Conservation (phyloP, 768 basidiomycete genomes). For the Mycena haematopus region DNA sequence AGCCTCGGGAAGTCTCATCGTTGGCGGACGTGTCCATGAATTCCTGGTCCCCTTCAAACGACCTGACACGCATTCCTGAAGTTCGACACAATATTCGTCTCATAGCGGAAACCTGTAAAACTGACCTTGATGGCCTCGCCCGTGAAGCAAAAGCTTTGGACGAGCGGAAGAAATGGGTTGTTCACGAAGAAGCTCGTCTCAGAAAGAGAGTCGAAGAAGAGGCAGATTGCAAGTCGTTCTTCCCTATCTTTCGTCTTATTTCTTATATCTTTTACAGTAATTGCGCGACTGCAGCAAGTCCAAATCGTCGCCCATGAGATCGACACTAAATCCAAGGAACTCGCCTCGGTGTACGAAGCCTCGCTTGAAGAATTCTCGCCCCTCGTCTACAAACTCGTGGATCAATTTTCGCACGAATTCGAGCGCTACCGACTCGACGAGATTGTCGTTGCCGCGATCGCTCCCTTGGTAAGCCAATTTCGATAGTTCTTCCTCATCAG, state of each 20-base stretch:
- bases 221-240: conserved; percentile 65
- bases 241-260: background rate
- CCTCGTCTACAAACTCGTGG: conserved; percentile 73
- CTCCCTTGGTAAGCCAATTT: conserved; percentile 65
- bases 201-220: conserved; percentile 76
- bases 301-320: conserved; percentile 80
- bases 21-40: conserved; percentile 77
- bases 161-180: conserved; percentile 77
- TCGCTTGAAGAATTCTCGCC: conserved; percentile 78
- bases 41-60: conserved; percentile 87
- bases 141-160: conserved; percentile 86
- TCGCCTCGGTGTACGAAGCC: conserved; percentile 69
- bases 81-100: conserved; percentile 95
- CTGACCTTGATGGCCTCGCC: conserved; percentile 86
- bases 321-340: conserved; percentile 64
- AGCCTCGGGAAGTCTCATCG: conserved; percentile 90
- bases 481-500: background rate
- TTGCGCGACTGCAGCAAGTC: conserved; percentile 77
- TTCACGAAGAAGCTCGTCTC: conserved; percentile 73
- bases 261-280: conserved; percentile 55
- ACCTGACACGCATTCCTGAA: conserved; percentile 91
- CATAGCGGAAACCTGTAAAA: conserved; percentile 82
- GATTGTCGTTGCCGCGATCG: conserved; percentile 90
- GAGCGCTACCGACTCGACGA: conserved; percentile 85
- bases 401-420: conserved; percentile 76